phyloP scores from a whole-genome alignment of 2,329 filamentous ascomycete species.

The Xylaria sp. region DNA sequence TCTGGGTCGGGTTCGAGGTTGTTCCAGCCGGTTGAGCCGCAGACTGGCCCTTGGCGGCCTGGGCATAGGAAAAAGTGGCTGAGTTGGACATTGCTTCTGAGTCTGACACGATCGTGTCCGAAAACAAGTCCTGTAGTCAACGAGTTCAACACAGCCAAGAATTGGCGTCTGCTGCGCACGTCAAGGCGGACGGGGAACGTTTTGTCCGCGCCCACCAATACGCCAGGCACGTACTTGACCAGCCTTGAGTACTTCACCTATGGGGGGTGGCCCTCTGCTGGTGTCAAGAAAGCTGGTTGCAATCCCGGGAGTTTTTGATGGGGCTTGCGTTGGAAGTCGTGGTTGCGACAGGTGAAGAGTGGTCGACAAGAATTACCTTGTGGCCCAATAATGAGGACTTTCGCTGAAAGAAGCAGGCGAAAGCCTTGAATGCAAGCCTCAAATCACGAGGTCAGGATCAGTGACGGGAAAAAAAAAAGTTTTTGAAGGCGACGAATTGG shows the following conservation, averaged over 20 bases:
- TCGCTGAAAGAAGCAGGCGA: slow-evolving; percentile 12
- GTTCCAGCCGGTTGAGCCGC: slow-evolving; percentile 39
- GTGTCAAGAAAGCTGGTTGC: slow-evolving; percentile 16
- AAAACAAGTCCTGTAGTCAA: slow-evolving; percentile 16
- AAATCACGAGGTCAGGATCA: slow-evolving; percentile 13
- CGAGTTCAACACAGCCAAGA: slow-evolving; percentile 22
- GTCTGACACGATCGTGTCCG: slow-evolving; percentile 11
- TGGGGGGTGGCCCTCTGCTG: slow-evolving; percentile 18
- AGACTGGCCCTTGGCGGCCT: slow-evolving; percentile 84
- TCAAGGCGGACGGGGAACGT: slow-evolving; percentile 25
- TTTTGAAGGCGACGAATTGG: slow-evolving; percentile 25
- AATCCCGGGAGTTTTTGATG: slow-evolving; percentile 5
- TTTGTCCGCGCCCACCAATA: slow-evolving; percentile 34
- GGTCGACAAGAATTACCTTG: slow-evolving; percentile 8
- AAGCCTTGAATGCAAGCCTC: slow-evolving; percentile 11
- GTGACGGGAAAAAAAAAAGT: slow-evolving; percentile 11
- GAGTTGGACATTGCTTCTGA: slow-evolving; percentile 52
- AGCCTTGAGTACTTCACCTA: slow-evolving; percentile 32
- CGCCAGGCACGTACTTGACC: slow-evolving; percentile 29
- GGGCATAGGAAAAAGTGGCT: slow-evolving; percentile 86
- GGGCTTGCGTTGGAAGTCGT: slow-evolving; percentile 11
- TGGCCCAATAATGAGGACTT: slow-evolving; percentile 7
- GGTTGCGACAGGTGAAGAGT: not conserved
- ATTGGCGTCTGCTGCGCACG: slow-evolving; percentile 28
- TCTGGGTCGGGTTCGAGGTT: slow-evolving; percentile 35